phyloP scores from a whole-genome alignment of 1,284 basidiomycete genomes.

The Heterobasidion parviporum region DNA sequence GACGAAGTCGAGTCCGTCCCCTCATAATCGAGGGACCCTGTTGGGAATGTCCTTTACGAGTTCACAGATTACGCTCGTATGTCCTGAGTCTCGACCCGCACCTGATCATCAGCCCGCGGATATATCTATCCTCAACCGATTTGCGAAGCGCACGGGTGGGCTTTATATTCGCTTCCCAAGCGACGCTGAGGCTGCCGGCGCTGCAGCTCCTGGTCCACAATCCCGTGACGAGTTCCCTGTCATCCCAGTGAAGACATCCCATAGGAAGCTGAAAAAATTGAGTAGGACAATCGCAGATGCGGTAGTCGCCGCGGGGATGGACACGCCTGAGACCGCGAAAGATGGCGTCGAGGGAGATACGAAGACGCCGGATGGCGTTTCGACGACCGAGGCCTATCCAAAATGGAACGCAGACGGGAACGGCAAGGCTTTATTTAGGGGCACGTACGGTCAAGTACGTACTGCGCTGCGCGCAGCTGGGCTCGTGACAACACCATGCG shows the following conservation, averaged over 20 bases:
- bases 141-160: slow-evolving; percentile 11
- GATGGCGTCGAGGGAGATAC: neutral
- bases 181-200: neutral
- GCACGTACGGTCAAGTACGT: slow-evolving; percentile 42
- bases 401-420: neutral
- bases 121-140: neutral
- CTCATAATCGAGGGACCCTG: neutral
- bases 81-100: neutral
- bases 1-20: neutral
- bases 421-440: slow-evolving; percentile 27
- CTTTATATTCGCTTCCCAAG: slow-evolving; percentile 31
- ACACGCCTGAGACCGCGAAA: slow-evolving; percentile 21
- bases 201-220: slow-evolving; percentile 1
- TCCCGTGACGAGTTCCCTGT: neutral
- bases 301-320: slow-evolving; percentile 40
- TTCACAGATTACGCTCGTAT: slow-evolving; percentile 11
- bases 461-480: slow-evolving; percentile 33
- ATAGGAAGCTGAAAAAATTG: slow-evolving; percentile 25
- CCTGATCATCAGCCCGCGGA: too few species aligned
- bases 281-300: slow-evolving; percentile 34
- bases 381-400: neutral
- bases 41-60: slow-evolving; percentile 3
- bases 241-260: slow-evolving; percentile 22
- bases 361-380: slow-evolving; percentile 10
- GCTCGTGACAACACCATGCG: slow-evolving; percentile 30